These are phyloP conservation scores for Corylus heterophylla DNA, from an alignment of 306 rosid genomes.

Conservation along the genomic window DNA sequence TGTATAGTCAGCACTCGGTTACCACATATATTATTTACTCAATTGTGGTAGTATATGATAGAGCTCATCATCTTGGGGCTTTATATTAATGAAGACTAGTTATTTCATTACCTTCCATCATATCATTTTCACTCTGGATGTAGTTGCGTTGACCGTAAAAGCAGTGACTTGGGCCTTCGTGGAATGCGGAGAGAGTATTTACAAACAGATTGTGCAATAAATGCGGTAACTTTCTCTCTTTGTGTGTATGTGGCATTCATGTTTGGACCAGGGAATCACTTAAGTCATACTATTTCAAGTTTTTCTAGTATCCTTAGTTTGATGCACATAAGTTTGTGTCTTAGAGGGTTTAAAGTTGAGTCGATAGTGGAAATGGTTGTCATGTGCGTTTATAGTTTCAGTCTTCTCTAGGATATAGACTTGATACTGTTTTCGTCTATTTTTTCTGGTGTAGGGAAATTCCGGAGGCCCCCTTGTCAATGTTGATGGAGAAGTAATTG, in stretches of 20 bases:
- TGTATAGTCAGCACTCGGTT: not conserved
- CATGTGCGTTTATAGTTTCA: not conserved
- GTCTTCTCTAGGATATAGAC: not conserved
- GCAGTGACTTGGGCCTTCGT: constrained; percentile 87
- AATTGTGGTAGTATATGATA: not conserved
- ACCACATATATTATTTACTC: not conserved
- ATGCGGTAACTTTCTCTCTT: constrained; percentile 45
- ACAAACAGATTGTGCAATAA: constrained; percentile 83
- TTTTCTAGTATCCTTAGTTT: too few relatives aligned
- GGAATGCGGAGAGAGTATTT: constrained; percentile 78
- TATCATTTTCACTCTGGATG: constrained; percentile 9
- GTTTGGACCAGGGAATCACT: too few relatives aligned
- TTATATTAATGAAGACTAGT: not conserved
- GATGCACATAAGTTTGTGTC: too few relatives aligned
- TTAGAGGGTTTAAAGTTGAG: not conserved
- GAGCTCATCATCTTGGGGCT: constrained; percentile 9
- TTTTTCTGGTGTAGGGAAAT: constrained; percentile 61
- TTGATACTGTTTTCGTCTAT: constrained; percentile 8
- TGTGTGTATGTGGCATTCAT: constrained; percentile 11
- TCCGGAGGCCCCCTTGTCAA: constrained; percentile 95
- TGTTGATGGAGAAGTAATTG: constrained; percentile 89
- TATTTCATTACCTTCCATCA: constrained; percentile 18
- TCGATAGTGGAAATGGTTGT: not conserved
- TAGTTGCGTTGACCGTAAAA: constrained; percentile 89
- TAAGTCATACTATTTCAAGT: too few relatives aligned